These are phyloP conservation scores for Neovahlkampfia damariscottae DNA, from an alignment of 78 protist genomes.

Conservation along the genomic window DNA sequence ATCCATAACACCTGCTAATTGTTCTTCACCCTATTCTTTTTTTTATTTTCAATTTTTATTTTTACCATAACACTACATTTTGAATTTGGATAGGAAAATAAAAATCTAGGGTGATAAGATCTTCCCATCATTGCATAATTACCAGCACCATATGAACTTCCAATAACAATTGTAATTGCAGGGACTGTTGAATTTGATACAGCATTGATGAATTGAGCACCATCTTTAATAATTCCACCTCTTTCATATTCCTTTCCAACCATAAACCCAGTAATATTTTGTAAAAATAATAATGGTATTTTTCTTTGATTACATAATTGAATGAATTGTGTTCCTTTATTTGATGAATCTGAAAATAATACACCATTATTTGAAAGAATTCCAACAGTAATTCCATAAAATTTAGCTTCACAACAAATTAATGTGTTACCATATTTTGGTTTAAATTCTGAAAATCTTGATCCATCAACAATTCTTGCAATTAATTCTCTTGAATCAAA, in stretches of 20 bases:
- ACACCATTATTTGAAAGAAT: conserved; percentile 26
- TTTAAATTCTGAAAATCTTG: conserved; percentile 10
- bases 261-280: conserved; percentile 37
- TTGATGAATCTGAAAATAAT: conserved; percentile 6
- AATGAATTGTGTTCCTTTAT: conserved; percentile 23
- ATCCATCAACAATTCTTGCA: conserved; percentile 25
- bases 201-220: conserved; percentile 15
- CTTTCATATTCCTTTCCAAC: conserved; percentile 3
- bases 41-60: too few species aligned
- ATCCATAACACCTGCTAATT: conserved; percentile 28
- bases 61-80: conserved; percentile 31
- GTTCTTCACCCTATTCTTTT: too few species aligned
- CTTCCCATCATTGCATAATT: conserved; percentile 31
- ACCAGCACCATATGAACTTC: conserved; percentile 30
- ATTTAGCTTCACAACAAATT: background rate
- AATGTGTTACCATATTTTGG: conserved; percentile 22
- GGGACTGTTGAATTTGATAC: conserved; percentile 20
- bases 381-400: conserved; percentile 15
- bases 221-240: conserved; percentile 16
- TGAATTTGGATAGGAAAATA: conserved; percentile 9
- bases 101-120: conserved; percentile 18
- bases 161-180: conserved; percentile 7
- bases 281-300: conserved; percentile 17
- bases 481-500: conserved; percentile 9
- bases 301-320: conserved; percentile 1